Base-by-base conservation (phyloP, 805 yeast species). In the Nakazawaea siamensis region DNA sequence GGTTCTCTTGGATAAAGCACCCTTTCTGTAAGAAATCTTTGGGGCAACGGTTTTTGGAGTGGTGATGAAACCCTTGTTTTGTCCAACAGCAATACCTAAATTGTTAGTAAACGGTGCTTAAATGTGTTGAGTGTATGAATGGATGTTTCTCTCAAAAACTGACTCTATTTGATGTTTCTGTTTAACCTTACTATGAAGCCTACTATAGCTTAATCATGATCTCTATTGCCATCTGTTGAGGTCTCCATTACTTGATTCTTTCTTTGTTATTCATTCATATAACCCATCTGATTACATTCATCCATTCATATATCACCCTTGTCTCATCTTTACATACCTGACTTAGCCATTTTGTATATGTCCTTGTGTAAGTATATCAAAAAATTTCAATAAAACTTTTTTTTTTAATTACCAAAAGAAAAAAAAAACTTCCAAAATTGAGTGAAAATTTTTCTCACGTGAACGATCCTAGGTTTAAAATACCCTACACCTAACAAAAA, bases 21-120 rank as follows among this genome's bases (percentile, higher is more conserved):
- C 97, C 81, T 90, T 94, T 77, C 92, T 83, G 83, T 83, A 77
- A 47, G 97, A 84, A 60, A 82, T 76, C 67, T 84, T 86, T 69
- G 88, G 83, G 59, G 86, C 80, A 60, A 76, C 78, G 62, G 78
- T 81, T 69, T 80, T 77, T 48, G 80, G 62, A 66, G 84, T 78
- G 72, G 86, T 92, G 73, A 84, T 79, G 94, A 82, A 94, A 71
- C 99, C 99, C 75, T 94, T 90, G 96, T 92, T 94, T 70, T 80
- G 76, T 70, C 99, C 99, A 74, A 80, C 79, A 74, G 95, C 95
- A 68, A 90, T 86, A 70, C 94, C 92, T 77, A 25, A 42, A 21
- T 13, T 14, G 65, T 62, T 63, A 60, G 66, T 60, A 58, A 13
- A 15, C 11, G 5, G 18, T 20, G 23, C 10, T 7, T 20, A 8